A percentile compares a stretch with the other conserved stretches of the same genome.
These are phyloP conservation scores for Thalassiosira ordinaria DNA, from an alignment of 352 stramenopile genomes.

Conservation along the genomic window DNA sequence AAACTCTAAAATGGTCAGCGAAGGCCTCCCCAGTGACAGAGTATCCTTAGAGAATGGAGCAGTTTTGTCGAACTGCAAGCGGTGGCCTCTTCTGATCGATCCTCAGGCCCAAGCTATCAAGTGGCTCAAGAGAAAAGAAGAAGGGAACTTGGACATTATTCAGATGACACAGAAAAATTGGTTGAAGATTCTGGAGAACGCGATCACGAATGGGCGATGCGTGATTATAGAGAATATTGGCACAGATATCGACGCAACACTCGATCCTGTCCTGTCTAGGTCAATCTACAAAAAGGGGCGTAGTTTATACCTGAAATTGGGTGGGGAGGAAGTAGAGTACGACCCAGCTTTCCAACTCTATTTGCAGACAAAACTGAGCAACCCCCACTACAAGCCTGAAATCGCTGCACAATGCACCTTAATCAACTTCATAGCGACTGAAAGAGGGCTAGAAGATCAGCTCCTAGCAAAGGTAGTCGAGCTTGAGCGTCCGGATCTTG, in stretches of 20 bases:
- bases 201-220: constrained; percentile 94
- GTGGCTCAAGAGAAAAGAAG: constrained; percentile 94
- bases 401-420: constrained; percentile 98
- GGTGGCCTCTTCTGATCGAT: constrained; percentile 99
- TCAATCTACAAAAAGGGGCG: constrained; percentile 96
- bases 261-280: constrained; percentile 94
- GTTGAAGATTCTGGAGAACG: constrained; percentile 92
- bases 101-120: constrained; percentile 98
- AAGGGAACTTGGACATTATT: constrained; percentile 92
- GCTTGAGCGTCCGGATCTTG: constrained; percentile 96
- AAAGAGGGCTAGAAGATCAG: constrained; percentile 96
- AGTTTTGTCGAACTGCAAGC: constrained; percentile 96
- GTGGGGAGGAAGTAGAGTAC: constrained; percentile 96
- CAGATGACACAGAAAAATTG: constrained; percentile 96
- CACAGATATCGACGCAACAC: constrained; percentile 95
- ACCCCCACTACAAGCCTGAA: constrained; percentile 97
- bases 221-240: constrained; percentile 98
- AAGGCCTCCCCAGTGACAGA: constrained; percentile 96
- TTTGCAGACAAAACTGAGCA: constrained; percentile 97
- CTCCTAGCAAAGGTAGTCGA: constrained; percentile 95
- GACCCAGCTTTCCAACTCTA: constrained; percentile 97
- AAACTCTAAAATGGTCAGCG: constrained; percentile 97
- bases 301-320: constrained; percentile 93
- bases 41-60: constrained; percentile 99
- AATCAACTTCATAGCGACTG: constrained; percentile 99